phyloP scores from a whole-genome alignment of 78 protist species.

The Bigelowiella natans region DNA sequence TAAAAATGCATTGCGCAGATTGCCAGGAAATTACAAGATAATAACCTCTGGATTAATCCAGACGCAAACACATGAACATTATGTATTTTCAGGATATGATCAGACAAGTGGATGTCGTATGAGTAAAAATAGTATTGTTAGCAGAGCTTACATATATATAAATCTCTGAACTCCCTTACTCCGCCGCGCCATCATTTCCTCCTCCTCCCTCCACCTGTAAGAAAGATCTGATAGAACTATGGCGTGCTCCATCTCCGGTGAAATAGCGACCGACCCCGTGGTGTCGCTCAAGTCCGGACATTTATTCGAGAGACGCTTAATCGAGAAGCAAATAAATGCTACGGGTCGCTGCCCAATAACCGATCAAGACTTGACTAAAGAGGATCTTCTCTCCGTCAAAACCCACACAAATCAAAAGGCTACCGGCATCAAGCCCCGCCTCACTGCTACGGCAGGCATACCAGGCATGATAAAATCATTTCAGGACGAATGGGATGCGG shows the following conservation, averaged over 20 bases:
- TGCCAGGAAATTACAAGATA: too few species aligned
- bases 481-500: constrained; percentile 93
- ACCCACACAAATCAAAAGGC: background rate
- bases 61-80: too few species aligned
- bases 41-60: too few species aligned
- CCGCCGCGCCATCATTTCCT: too few species aligned
- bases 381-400: constrained; percentile 61
- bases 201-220: too few species aligned
- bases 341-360: constrained; percentile 73
- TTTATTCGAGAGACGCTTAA: constrained; percentile 69
- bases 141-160: too few species aligned
- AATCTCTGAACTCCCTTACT: too few species aligned
- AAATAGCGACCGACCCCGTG: constrained; percentile 70
- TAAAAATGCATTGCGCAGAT: too few species aligned
- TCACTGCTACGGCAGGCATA: constrained; percentile 52
- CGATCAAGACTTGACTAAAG: constrained; percentile 41
- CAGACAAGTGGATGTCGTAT: too few species aligned
- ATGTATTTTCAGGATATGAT: too few species aligned
- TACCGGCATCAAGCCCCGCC: constrained; percentile 50
- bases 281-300: constrained; percentile 61
- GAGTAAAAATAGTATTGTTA: too few species aligned
- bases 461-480: constrained; percentile 71
- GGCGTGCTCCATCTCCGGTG: constrained; percentile 58
- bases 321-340: constrained; percentile 62
- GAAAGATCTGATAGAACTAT: too few species aligned